Conservation (phyloP, 768 basidiomycete species). For the Gelatoporia subvermispora region DNA sequence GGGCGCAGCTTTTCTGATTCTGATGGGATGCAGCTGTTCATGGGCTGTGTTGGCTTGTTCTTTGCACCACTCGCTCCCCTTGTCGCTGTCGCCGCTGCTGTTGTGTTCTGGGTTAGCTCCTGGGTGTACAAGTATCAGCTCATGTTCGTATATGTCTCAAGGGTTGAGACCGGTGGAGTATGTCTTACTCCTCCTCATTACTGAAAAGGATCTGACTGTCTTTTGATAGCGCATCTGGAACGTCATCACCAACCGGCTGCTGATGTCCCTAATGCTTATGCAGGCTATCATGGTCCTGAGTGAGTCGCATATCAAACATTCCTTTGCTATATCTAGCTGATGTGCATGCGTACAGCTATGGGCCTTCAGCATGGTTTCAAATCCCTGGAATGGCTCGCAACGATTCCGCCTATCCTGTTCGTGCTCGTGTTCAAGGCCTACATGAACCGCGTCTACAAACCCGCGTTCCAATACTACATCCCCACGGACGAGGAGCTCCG, state of each 20-base stretch:
- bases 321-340: background rate
- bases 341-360: constrained; percentile 49
- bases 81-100: constrained; percentile 74
- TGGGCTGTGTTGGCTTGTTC: constrained; percentile 89
- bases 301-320: constrained; percentile 42
- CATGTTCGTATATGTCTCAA: constrained; percentile 88
- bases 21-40: constrained; percentile 54
- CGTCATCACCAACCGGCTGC: constrained; percentile 83
- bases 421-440: constrained; percentile 82
- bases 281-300: constrained; percentile 83
- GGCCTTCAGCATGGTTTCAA: constrained; percentile 72
- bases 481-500: constrained; percentile 77
- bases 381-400: constrained; percentile 74
- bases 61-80: constrained; percentile 94
- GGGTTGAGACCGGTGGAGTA: constrained; percentile 91
- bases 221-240: constrained; percentile 80
- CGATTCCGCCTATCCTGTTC: constrained; percentile 82
- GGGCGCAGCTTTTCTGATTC: constrained; percentile 12
- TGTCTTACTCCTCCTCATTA: background rate
- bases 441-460: constrained; percentile 61
- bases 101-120: constrained; percentile 84
- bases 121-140: constrained; percentile 95
- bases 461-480: constrained; percentile 76
- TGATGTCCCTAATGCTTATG: constrained; percentile 80
- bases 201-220: background rate